Conservation (phyloP, 352 stramenopile species). For the Hyaloperonospora arabidopsidis region DNA sequence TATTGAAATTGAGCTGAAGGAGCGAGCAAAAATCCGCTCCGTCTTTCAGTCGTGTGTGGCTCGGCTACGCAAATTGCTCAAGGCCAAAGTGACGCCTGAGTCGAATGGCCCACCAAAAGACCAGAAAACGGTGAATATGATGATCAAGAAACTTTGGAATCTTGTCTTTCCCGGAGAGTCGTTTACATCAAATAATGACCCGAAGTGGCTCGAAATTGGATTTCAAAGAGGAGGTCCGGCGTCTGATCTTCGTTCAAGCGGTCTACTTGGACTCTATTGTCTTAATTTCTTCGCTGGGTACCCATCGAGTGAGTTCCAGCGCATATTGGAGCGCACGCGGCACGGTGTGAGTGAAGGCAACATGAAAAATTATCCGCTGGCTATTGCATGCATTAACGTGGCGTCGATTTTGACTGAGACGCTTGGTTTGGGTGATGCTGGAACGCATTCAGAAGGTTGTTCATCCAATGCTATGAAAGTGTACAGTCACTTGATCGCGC, state of each 20-base stretch:
- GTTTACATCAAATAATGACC: slow-evolving; percentile 68
- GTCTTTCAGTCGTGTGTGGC: slow-evolving; percentile 58
- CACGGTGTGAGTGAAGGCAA: slow-evolving; percentile 81
- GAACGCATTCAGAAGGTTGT: slow-evolving; percentile 65
- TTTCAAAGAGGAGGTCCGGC: slow-evolving; percentile 76
- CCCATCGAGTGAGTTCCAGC: slow-evolving; percentile 51
- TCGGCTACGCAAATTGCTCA: slow-evolving; percentile 64
- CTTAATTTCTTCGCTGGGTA: slow-evolving; percentile 78
- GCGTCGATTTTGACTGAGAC: slow-evolving; percentile 62
- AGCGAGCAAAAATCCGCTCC: slow-evolving; percentile 62
- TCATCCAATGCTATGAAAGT: slow-evolving; percentile 67
- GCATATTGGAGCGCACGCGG: slow-evolving; percentile 64
- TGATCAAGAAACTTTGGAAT: slow-evolving; percentile 69
- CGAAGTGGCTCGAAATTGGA: slow-evolving; percentile 73
- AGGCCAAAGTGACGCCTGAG: slow-evolving; percentile 74
- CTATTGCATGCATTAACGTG: slow-evolving; percentile 83
- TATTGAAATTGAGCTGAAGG: slow-evolving; percentile 70
- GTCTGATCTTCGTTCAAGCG: slow-evolving; percentile 75
- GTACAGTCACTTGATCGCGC: slow-evolving; percentile 61
- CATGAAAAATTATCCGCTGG: slow-evolving; percentile 86
- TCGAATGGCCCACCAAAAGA: slow-evolving; percentile 58
- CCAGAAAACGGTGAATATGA: slow-evolving; percentile 65
- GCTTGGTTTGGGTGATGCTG: slow-evolving; percentile 69
- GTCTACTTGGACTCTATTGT: slow-evolving; percentile 77
- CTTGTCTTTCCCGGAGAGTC: slow-evolving; percentile 49